Evolutionary conservation across 495 filamentous ascomycete genomes (phyloP), one percentile per base, ranked within the genome.

Genomic region (Evernia prunastri): DNA sequence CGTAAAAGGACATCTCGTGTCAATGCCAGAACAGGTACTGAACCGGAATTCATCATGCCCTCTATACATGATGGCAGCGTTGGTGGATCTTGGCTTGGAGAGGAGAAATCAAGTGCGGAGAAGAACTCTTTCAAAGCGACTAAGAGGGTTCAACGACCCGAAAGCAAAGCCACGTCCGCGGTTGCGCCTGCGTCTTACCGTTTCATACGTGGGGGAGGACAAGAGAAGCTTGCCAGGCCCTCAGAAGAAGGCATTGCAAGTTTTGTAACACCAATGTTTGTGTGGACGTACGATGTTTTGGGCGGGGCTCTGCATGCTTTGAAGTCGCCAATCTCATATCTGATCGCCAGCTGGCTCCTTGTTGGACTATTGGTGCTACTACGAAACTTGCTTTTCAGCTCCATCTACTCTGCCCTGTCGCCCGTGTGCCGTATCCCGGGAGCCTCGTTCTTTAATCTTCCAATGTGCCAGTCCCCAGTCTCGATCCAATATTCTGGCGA

Each of bases 401-500:
- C 80, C 4, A 64, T 80, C 59, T 72, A 75, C 54, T 75, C 77
- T 29, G 79, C 78, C 39, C 65, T 90, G n/a, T 82, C 81, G 13
- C 86, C 88, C 0, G 45, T 90, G 29, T 90, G 88, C 68, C 76
- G 77, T 25, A 72, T 91, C 3, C 88, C 89, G 0, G 86, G 85
- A 11, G 77, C 73, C 18, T 83, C 82, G 1, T 71, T 81, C 20
- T 66, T 89, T 12, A 72, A 80, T 61, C 71, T 89, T 9, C 82
- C 86, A 20, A 84, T 89, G 66, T 91, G 87, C 65, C 69, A 78
- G 7, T 74, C 73, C 9, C 42, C 63, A 27, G 45, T 67, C 18
- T 59, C 63, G n/a, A 47, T 64, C 59, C 70, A 66, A 11, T 60
- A 60, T 25, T 60, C 66, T 59, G 51, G 60, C 47, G 65, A 59